Conservation (phyloP, 495 filamentous ascomycete genomes). For the Neurospora tetrasperma region DNA sequence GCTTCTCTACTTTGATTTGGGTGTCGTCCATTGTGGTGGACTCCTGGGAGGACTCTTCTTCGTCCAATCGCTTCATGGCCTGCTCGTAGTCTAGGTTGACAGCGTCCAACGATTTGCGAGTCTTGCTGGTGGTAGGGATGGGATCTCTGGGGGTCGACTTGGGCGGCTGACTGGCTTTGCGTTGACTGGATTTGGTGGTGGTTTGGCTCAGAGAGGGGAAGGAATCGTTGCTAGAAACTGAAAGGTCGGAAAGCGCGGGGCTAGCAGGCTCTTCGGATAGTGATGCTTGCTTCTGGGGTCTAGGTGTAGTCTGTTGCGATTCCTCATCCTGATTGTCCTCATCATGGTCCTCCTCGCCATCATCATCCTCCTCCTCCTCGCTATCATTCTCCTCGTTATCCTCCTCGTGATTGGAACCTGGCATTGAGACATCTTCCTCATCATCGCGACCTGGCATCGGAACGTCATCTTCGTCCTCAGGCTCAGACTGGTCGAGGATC, state of each 20-base stretch:
- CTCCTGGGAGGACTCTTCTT: conserved; percentile 10
- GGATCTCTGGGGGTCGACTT: conserved; percentile 6
- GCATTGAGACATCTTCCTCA: background rate
- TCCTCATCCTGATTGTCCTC: background rate
- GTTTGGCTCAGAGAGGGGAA: conserved; percentile 28
- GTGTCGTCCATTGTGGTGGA: background rate
- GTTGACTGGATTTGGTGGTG: background rate
- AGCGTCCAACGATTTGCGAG: conserved; percentile 11
- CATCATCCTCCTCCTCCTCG: background rate
- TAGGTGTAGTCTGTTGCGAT: background rate
- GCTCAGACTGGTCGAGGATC: conserved; percentile 10
- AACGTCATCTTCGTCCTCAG: conserved; percentile 9
- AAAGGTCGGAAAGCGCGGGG: conserved; percentile 4
- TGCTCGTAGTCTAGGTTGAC: conserved; percentile 26
- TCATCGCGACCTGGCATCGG: background rate
- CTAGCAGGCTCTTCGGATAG: conserved; percentile 7
- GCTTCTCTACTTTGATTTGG: background rate
- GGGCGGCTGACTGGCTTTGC: background rate
- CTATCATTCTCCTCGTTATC: background rate
- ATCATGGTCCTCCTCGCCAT: conserved; percentile 3
- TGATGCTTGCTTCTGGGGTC: background rate
- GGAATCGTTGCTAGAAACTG: conserved; percentile 16
- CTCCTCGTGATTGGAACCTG: no score
- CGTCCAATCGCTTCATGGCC: conserved; percentile 26
- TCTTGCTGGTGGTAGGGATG: conserved; percentile 8